Evolutionary conservation across 768 basidiomycete species (phyloP), one percentile per base, ranked within the genome.

Genomic region (Boletus subparvulus): DNA sequence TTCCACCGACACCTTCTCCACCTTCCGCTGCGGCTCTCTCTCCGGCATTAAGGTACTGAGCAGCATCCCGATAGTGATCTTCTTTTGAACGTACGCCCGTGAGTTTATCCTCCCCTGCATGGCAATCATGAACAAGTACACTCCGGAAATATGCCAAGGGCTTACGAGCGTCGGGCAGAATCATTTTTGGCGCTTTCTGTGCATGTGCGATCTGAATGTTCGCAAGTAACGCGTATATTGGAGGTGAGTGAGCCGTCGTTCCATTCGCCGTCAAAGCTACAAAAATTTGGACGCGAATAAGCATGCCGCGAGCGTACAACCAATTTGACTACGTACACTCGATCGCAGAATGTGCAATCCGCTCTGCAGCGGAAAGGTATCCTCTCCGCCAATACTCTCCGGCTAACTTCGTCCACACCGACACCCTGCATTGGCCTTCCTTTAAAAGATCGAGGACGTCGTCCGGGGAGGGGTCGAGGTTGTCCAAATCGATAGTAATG

Each of bases 311-410:
- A 45, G 28, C 10, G 12, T 0, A 6, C 9, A 19, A 35, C 26
- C n/a, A 32, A 45, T 9, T 26, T 11, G 5, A 54, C 35, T n/a
- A 75, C 84, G 59, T 66, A 90, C 90, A 80, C 62, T 85, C 83
- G 39, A 85, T 76, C 16, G 86, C 94, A 47, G 81, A 78, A 33
- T 76, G 72, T 30, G 87, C 85, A 47, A 95, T 87, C 61, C 82
- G 83, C 70, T 94, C 88, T 13, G 93, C 93, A 9, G 84, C 86
- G 26, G 85, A 83, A 47, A 90, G 74, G 60, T 85, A 81, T 0
- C 88, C 90, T 62, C 85, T 81, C 59, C 88, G 76, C 89, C 92
- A 93, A 65, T 96, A 95, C 73, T 95, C 94, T 16, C 84, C 85
- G 10, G 93, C 92, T 21, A 95, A 78, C 59, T 84, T 85, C 2